Conservation (phyloP, 2,329 filamentous ascomycete genomes). For the Epichloe festucae region DNA sequence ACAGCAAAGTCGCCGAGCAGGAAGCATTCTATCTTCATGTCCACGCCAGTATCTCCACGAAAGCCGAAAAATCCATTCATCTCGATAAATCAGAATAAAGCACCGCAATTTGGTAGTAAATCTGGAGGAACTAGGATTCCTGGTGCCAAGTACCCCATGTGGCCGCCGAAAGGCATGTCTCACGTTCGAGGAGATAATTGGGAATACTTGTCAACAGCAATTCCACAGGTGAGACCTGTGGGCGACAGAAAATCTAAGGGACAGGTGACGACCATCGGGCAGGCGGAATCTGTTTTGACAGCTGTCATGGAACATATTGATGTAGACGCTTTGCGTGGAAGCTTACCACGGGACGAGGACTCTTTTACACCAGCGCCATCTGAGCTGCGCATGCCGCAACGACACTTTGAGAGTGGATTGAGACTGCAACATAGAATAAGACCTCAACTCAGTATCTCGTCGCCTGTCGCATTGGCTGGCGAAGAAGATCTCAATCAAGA, state of each 20-base stretch:
- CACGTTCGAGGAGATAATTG: conserved; percentile 44
- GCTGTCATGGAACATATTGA: conserved; percentile 15
- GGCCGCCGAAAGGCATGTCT: conserved; percentile 52
- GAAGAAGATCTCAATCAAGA: conserved; percentile 20
- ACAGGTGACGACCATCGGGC: conserved; percentile 25
- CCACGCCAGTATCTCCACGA: conserved; percentile 40
- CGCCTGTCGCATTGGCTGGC: conserved; percentile 1
- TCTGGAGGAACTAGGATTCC: conserved; percentile 44
- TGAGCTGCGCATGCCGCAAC: conserved; percentile 40
- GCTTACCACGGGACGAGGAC: conserved; percentile 20
- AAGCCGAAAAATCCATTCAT: conserved; percentile 21
- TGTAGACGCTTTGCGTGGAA: conserved; percentile 14
- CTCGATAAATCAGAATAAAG: conserved; percentile 13
- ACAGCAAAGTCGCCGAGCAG: conserved; percentile 15
- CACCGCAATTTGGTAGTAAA: conserved; percentile 31
- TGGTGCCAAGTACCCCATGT: conserved; percentile 53
- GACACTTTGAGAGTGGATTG: conserved; percentile 44
- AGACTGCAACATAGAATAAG: conserved; percentile 37
- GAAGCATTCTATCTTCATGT: conserved; percentile 33
- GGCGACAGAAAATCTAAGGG: conserved; percentile 36
- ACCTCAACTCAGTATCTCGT: conserved; percentile 28
- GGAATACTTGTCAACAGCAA: neutral
- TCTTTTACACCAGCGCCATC: conserved; percentile 31
- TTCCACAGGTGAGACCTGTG: neutral
- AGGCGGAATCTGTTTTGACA: conserved; percentile 30